A percentile compares a stretch with the other conserved stretches of the same genome.
These are phyloP conservation scores for Centaurea solstitialis DNA, from an alignment of 129 eudicot genomes.

Conservation along the genomic window DNA sequence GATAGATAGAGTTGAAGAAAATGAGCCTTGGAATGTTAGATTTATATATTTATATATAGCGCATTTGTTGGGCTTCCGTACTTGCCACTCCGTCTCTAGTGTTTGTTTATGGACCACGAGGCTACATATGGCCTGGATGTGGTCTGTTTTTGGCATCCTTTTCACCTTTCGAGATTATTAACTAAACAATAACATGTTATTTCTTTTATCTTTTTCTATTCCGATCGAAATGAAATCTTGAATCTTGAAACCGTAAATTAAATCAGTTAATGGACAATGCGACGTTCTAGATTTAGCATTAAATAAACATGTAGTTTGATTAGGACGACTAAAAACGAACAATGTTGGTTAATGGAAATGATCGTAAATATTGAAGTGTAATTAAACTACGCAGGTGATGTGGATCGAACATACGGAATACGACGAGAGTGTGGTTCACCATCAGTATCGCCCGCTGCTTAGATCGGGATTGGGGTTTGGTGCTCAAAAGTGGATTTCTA, in stretches of 20 bases:
- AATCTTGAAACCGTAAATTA: neutral
- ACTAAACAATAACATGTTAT: conserved; percentile 2
- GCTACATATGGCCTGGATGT: conserved; percentile 51
- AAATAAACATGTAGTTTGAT: neutral
- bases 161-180: too few species aligned
- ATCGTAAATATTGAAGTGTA: neutral
- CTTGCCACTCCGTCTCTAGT: conserved; percentile 30
- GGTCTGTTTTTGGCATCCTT: conserved; percentile 12
- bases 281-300: neutral
- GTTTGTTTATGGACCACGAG: conserved; percentile 41
- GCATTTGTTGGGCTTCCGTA: conserved; percentile 50
- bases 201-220: too few species aligned
- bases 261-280: neutral
- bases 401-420: conserved; percentile 90
- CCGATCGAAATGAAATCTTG: neutral
- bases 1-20: conserved; percentile 24
- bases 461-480: conserved; percentile 83
- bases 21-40: conserved; percentile 40
- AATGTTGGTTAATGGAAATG: neutral
- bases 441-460: conserved; percentile 56
- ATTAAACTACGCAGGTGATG: conserved; percentile 50
- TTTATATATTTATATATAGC: conserved; percentile 42
- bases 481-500: conserved; percentile 75
- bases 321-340: neutral
- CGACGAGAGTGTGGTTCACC: conserved; percentile 58